Conservation (phyloP, 2,329 filamentous ascomycete species). For the Microdochium nivale region DNA sequence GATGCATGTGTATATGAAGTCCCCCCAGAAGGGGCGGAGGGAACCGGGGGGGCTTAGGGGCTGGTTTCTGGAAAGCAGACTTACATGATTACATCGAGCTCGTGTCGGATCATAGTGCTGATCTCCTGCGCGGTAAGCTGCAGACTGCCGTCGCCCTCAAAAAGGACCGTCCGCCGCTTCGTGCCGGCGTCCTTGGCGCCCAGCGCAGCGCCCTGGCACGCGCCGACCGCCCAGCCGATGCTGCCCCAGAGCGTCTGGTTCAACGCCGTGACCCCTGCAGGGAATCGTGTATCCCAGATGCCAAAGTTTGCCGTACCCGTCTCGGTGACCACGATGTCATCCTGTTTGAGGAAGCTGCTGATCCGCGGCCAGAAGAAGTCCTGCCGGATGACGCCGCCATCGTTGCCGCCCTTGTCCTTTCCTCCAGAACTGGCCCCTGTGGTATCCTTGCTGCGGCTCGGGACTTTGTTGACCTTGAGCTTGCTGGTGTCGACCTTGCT, state of each 20-base stretch:
- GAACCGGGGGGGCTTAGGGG: no score
- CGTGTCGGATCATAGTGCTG: slow-evolving; percentile 71
- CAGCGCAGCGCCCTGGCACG: slow-evolving; percentile 58
- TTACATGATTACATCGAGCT: slow-evolving; percentile 68
- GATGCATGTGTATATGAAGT: no score
- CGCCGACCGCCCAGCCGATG: slow-evolving; percentile 53
- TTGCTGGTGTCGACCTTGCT: slow-evolving; percentile 46
- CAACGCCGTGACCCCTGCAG: slow-evolving; percentile 66
- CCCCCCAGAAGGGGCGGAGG: neutral
- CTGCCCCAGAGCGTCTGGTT: slow-evolving; percentile 70
- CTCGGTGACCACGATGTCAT: slow-evolving; percentile 77
- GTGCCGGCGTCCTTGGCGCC: slow-evolving; percentile 56
- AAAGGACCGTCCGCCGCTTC: slow-evolving; percentile 61
- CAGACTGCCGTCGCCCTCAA: slow-evolving; percentile 83
- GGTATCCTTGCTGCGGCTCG: slow-evolving; percentile 48
- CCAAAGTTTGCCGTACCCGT: slow-evolving; percentile 86
- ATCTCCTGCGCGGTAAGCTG: slow-evolving; percentile 80
- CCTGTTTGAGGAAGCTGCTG: slow-evolving; percentile 60
- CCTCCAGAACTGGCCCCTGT: slow-evolving; percentile 26
- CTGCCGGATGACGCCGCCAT: slow-evolving; percentile 53
- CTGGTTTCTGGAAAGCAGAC: slow-evolving; percentile 16
- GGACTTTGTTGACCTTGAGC: slow-evolving; percentile 42
- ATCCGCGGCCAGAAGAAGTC: slow-evolving; percentile 71
- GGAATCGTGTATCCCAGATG: slow-evolving; percentile 79
- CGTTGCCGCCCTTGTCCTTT: slow-evolving; percentile 26